Conservation (phyloP, 2,329 filamentous ascomycete genomes). For the Fonsecaea multimorphosa region DNA sequence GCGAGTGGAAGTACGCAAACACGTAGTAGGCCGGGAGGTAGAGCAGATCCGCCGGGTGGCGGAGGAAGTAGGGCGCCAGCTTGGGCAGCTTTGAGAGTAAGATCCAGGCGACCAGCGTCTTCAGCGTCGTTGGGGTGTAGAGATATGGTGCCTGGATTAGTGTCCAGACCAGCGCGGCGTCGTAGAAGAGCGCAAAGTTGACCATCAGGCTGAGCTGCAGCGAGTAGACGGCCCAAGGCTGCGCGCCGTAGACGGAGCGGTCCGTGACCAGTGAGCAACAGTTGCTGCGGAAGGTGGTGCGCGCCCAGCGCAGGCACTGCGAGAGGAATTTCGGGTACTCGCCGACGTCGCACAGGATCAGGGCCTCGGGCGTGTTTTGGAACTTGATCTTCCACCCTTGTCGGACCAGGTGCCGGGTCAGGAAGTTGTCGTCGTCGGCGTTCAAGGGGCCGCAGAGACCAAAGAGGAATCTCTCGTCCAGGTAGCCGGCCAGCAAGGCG, state of each 20-base stretch:
- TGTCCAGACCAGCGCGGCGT: slow-evolving; percentile 51
- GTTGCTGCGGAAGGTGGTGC: slow-evolving; percentile 66
- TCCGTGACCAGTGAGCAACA: slow-evolving; percentile 53
- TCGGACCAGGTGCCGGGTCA: slow-evolving; percentile 61
- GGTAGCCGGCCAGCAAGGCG: slow-evolving; percentile 54
- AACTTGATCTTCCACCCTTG: slow-evolving; percentile 61
- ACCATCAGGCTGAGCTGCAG: slow-evolving; percentile 61
- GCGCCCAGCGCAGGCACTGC: slow-evolving; percentile 64
- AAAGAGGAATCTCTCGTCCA: slow-evolving; percentile 59
- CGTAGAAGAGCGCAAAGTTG: slow-evolving; percentile 64
- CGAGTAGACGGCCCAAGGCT: slow-evolving; percentile 63
- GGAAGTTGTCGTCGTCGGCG: slow-evolving; percentile 67
- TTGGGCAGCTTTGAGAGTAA: slow-evolving; percentile 64
- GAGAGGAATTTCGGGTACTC: slow-evolving; percentile 54
- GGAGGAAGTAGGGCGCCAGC: slow-evolving; percentile 59
- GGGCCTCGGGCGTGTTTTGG: slow-evolving; percentile 57
- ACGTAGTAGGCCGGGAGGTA: slow-evolving; percentile 58
- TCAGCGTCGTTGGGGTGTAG: slow-evolving; percentile 32
- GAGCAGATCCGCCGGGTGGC: slow-evolving; percentile 59
- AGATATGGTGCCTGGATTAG: slow-evolving; percentile 41
- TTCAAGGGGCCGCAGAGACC: slow-evolving; percentile 55
- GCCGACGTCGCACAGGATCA: slow-evolving; percentile 62
- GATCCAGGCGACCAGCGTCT: slow-evolving; percentile 54
- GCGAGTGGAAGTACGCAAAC: slow-evolving; percentile 64
- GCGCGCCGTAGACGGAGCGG: slow-evolving; percentile 48